These are phyloP conservation scores for Pestalotiopsis sp. DNA, from an alignment of 2,329 filamentous ascomycete species.

Conservation along the genomic window DNA sequence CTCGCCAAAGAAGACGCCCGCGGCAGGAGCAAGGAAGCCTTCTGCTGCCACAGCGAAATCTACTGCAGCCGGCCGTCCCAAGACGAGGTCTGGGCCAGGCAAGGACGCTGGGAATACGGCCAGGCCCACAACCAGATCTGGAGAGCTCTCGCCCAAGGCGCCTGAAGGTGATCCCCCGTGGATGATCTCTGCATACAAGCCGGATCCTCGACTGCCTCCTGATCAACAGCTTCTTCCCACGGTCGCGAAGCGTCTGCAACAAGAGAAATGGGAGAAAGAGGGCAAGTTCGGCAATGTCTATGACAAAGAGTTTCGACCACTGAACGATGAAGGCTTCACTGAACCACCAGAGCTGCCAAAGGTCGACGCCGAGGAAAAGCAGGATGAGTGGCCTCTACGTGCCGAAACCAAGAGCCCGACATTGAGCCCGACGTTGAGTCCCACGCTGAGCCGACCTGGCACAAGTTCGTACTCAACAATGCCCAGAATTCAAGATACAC, in stretches of 20 bases:
- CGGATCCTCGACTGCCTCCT: slow-evolving; percentile 88
- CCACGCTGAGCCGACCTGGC: slow-evolving; percentile 47
- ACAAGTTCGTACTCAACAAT: slow-evolving; percentile 64
- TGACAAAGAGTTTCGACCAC: slow-evolving; percentile 82
- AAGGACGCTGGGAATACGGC: slow-evolving; percentile 52
- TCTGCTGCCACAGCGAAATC: slow-evolving; percentile 32
- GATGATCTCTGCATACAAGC: slow-evolving; percentile 93
- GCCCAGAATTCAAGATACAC: slow-evolving; percentile 58
- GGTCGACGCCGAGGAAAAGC: slow-evolving; percentile 26
- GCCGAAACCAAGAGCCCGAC: slow-evolving; percentile 53
- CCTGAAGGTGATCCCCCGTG: slow-evolving; percentile 96
- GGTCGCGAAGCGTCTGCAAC: slow-evolving; percentile 85
- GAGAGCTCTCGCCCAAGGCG: slow-evolving; percentile 57
- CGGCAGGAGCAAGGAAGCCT: slow-evolving; percentile 44
- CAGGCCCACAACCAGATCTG: slow-evolving; percentile 66
- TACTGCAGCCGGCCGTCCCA: slow-evolving; percentile 51
- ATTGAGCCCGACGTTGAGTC: slow-evolving; percentile 36
- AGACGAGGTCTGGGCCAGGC: slow-evolving; percentile 62
- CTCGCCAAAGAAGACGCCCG: slow-evolving; percentile 56
- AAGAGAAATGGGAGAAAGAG: slow-evolving; percentile 94
- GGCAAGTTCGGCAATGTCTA: slow-evolving; percentile 85
- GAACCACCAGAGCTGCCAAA: slow-evolving; percentile 46
- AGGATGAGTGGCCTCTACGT: slow-evolving; percentile 63
- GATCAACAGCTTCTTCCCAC: slow-evolving; percentile 96
- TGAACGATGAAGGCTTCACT: slow-evolving; percentile 68